Evolutionary conservation across 441 rosid species (phyloP).

Genomic region (Sinapis alba): DNA sequence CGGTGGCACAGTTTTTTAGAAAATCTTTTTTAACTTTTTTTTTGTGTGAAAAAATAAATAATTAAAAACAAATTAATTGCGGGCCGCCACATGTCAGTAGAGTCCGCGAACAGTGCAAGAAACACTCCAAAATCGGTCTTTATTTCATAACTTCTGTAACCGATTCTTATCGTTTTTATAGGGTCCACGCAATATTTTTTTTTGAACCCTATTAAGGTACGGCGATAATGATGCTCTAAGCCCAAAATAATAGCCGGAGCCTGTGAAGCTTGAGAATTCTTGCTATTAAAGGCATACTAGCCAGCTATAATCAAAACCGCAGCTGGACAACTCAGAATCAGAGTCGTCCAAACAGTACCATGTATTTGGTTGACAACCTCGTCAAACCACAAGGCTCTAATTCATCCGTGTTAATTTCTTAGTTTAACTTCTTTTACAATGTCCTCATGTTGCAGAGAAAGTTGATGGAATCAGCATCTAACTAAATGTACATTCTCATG

Average conservation of each 20-base stretch:
- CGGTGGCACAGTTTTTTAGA: no score
- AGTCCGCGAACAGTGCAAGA: no score
- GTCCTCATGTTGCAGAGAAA: conserved; percentile 31
- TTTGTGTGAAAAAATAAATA: no score
- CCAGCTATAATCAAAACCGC: not conserved
- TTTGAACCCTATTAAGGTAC: no score
- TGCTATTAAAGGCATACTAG: not conserved
- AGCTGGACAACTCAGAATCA: not conserved
- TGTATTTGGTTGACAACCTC: not conserved
- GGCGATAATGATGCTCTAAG: no score
- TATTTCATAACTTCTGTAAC: no score
- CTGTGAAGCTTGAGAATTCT: not conserved
- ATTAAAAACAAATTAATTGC: no score
- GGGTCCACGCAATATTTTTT: no score
- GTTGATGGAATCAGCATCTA: conserved; percentile 40
- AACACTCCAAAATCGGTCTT: no score
- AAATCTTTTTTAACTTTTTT: no score
- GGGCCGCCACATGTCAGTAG: no score
- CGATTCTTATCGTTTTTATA: no score
- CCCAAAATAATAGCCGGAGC: not conserved
- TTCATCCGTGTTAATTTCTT: not conserved
- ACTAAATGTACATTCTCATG: conserved; percentile 5
- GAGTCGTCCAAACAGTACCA: not conserved
- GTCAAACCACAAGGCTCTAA: not conserved
- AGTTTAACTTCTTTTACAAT: conserved; percentile 9